Percentiles rank a stretch among this genome's conserved stretches.
phyloP scores from a whole-genome alignment of 164 flowering plant species.

The Warburgia ugandensis region DNA sequence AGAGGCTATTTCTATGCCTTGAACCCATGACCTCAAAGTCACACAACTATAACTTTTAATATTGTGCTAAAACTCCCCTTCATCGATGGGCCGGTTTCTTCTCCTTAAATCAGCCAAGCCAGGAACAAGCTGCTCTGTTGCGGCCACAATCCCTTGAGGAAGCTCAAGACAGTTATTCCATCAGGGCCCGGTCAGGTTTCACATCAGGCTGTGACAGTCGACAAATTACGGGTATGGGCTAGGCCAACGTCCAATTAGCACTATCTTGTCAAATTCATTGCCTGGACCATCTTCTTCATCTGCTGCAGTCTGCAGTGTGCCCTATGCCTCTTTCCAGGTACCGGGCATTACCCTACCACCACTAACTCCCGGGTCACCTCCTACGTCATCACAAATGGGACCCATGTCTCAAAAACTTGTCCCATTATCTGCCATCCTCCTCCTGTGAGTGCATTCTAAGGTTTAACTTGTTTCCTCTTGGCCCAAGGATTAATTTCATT shows the following conservation, averaged over 20 bases:
- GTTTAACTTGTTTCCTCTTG: conserved; percentile 66
- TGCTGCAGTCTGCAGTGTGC: conserved; percentile 21
- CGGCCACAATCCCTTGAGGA: too few species aligned
- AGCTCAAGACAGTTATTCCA: conserved; percentile 23
- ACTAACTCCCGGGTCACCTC: conserved; percentile 56
- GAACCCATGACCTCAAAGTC: too few species aligned
- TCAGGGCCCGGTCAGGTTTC: conserved; percentile 14
- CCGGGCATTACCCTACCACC: conserved; percentile 43
- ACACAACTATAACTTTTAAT: too few species aligned
- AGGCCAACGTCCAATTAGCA: conserved; percentile 24
- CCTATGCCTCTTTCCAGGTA: conserved; percentile 30
- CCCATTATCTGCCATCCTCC: conserved; percentile 30
- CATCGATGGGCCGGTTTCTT: conserved; percentile 21
- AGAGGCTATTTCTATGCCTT: too few species aligned
- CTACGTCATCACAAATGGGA: conserved; percentile 28
- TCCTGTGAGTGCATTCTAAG: conserved; percentile 42
- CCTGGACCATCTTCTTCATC: conserved; percentile 30
- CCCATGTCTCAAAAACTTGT: conserved; percentile 31
- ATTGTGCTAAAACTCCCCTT: conserved; percentile 21
- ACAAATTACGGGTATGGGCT: conserved; percentile 35
- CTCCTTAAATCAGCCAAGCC: conserved; percentile 29
- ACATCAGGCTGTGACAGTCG: conserved; percentile 21
- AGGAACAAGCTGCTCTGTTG: too few species aligned
- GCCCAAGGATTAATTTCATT: conserved; percentile 84
- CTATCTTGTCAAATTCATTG: conserved; percentile 22